A percentile compares a stretch with the other conserved stretches of the same genome.
phyloP scores from a whole-genome alignment of 768 basidiomycete species.

The Kwoniella botswanensis region DNA sequence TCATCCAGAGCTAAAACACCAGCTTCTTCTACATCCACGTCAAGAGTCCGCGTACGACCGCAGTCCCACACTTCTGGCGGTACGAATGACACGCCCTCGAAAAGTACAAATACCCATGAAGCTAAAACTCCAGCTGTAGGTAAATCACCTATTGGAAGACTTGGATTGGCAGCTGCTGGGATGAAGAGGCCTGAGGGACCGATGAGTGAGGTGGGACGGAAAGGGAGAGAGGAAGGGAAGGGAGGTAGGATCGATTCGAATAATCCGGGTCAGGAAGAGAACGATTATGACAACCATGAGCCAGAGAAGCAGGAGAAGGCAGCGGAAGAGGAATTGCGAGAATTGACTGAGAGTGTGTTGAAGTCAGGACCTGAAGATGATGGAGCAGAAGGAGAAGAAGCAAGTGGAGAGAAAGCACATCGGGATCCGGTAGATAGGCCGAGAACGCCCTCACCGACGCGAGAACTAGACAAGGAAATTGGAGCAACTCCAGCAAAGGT shows the following conservation, averaged over 20 bases:
- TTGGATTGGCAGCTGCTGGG: constrained; percentile 36
- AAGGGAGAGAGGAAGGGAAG: constrained; percentile 2
- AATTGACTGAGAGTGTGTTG: not conserved
- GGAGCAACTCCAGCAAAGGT: not conserved
- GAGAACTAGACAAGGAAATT: not conserved
- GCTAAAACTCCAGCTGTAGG: constrained; percentile 31
- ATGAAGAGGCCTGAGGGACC: constrained; percentile 8
- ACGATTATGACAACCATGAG: not conserved
- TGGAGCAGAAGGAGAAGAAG: not conserved
- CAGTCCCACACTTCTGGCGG: not conserved
- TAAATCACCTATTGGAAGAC: constrained; percentile 34
- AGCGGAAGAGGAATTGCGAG: not conserved
- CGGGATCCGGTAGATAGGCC: not conserved
- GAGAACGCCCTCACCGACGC: not conserved
- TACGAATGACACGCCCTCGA: not conserved
- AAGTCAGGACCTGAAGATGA: not conserved
- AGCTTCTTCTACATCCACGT: not conserved
- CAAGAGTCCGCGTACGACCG: constrained; percentile 3
- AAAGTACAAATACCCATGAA: not conserved
- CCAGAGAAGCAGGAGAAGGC: not conserved
- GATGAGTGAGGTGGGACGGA: not conserved
- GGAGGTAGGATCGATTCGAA: not conserved
- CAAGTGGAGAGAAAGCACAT: not conserved
- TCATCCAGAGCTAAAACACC: not conserved
- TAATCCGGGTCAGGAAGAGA: not conserved